phyloP scores from a whole-genome alignment of 2,329 filamentous ascomycete species.

The Thelonectria olida region DNA sequence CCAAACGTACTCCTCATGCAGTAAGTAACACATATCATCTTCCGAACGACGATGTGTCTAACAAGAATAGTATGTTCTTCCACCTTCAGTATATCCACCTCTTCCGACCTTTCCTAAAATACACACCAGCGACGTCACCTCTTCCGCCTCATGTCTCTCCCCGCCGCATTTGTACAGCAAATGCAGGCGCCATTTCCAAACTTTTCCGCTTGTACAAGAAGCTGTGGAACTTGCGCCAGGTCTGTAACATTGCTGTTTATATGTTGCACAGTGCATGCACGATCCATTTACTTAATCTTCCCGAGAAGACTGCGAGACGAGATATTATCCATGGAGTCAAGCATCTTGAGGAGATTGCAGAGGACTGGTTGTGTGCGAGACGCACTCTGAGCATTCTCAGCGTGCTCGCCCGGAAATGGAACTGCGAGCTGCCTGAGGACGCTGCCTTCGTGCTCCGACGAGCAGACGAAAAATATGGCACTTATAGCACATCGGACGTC shows the following conservation, averaged over 20 bases:
- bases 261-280: conserved; percentile 95
- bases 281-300: conserved; percentile 91
- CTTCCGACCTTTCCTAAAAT: conserved; percentile 94
- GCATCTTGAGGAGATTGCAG: conserved; percentile 93
- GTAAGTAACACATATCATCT: conserved; percentile 65
- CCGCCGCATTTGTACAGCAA: conserved; percentile 88
- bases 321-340: conserved; percentile 92
- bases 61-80: conserved; percentile 84
- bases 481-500: conserved; percentile 70
- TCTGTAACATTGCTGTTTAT: conserved; percentile 96
- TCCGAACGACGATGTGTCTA: not conserved
- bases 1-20: conserved; percentile 84
- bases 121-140: conserved; percentile 81
- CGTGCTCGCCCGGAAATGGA: conserved; percentile 88
- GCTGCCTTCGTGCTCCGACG: conserved; percentile 79
- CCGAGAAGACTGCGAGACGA: conserved; percentile 87
- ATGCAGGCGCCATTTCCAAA: conserved; percentile 90
- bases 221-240: conserved; percentile 88
- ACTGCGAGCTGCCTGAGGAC: conserved; percentile 85
- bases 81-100: conserved; percentile 95
- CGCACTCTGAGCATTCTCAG: conserved; percentile 87
- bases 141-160: conserved; percentile 89
- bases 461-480: conserved; percentile 82
- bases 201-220: conserved; percentile 95
- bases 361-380: conserved; percentile 91